Evolutionary conservation across 225 moss, liverwort and hornwort species (phyloP).

Genomic region (Pseudoscleropodium purum): DNA sequence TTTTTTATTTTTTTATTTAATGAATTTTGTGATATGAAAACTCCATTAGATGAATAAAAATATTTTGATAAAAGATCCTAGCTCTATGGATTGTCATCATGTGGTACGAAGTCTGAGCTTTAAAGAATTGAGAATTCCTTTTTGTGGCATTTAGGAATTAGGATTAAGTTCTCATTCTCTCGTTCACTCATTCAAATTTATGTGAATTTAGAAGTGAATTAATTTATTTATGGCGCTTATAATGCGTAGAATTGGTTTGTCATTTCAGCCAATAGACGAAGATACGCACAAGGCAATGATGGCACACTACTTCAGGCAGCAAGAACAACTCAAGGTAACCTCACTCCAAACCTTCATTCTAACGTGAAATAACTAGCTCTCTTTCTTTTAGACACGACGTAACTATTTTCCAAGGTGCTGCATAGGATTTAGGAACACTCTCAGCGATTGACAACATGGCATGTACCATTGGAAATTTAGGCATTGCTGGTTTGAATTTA

Average conservation of each 20-base stretch:
- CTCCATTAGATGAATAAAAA: neutral
- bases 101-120: neutral
- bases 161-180: neutral
- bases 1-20: neutral
- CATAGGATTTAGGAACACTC: neutral
- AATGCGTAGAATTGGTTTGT: neutral
- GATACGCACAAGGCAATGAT: constrained; percentile 97
- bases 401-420: neutral
- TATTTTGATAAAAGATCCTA: neutral
- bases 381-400: neutral
- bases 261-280: constrained; percentile 60
- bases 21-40: neutral
- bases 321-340: constrained; percentile 74
- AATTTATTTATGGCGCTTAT: neutral
- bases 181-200: neutral
- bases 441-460: neutral
- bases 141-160: too few species aligned
- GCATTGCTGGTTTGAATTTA: too few species aligned
- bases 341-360: neutral
- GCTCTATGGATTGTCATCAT: neutral
- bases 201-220: neutral
- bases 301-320: constrained; percentile 79
- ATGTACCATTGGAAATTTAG: neutral
- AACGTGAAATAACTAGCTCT: neutral
- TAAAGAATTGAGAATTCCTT: neutral